Conservation (phyloP, 305 asterid genomes). For the Coffea humblotiana region DNA sequence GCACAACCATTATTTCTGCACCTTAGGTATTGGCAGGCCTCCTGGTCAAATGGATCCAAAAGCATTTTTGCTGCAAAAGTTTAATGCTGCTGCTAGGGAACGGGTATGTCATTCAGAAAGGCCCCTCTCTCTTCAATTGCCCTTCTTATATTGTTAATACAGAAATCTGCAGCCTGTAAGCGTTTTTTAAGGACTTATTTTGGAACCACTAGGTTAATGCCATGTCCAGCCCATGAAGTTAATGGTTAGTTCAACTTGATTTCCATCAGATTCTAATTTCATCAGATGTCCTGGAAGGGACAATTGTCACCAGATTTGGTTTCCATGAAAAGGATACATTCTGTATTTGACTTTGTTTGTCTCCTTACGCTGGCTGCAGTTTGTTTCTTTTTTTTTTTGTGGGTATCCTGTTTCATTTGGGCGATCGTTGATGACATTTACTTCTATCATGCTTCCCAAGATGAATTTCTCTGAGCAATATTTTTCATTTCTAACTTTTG, state of each 20-base stretch:
- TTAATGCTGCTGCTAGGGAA: conserved; percentile 73
- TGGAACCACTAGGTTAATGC: neutral
- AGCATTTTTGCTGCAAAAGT: conserved; percentile 89
- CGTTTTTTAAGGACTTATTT: neutral
- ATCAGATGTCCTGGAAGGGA: neutral
- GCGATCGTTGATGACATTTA: neutral
- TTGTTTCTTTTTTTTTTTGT: neutral
- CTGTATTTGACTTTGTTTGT: neutral
- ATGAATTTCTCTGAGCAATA: neutral
- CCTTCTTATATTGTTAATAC: neutral
- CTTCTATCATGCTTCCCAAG: neutral
- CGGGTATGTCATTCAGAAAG: conserved; percentile 43
- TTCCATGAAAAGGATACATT: neutral
- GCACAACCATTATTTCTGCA: conserved; percentile 9
- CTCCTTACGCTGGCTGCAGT: neutral
- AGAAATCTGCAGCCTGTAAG: neutral
- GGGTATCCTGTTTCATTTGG: neutral
- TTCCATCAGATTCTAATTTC: too few relatives aligned
- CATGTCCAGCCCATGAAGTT: neutral
- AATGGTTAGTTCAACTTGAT: neutral
- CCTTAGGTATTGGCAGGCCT: conserved; percentile 83
- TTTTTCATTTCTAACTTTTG: neutral
- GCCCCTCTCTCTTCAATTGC: neutral
- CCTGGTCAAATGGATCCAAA: conserved; percentile 99
- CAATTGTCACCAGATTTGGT: neutral